These are phyloP conservation scores for Dissoconium aciculare DNA, from an alignment of 2,329 filamentous ascomycete genomes.

Conservation along the genomic window DNA sequence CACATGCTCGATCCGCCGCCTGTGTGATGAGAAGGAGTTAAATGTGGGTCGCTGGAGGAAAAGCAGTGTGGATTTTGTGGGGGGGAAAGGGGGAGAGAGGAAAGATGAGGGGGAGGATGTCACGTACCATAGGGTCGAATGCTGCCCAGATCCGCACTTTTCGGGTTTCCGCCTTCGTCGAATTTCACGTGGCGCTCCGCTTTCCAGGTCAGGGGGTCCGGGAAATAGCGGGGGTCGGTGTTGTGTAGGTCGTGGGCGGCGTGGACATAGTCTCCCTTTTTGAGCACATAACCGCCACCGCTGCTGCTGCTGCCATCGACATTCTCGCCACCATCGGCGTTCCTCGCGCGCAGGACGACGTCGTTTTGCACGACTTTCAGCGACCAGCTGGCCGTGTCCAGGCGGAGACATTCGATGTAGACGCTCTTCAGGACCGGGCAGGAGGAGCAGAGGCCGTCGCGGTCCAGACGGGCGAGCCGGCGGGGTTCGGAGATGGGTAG, in stretches of 20 bases:
- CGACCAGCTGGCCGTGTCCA: conserved; percentile 25
- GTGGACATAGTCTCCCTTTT: conserved; percentile 25
- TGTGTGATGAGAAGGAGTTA: conserved; percentile 7
- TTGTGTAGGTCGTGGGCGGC: conserved; percentile 26
- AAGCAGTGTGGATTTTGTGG: too few species aligned
- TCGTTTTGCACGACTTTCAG: conserved; percentile 24
- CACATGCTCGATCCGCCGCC: conserved; percentile 35
- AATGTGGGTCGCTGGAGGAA: too few species aligned
- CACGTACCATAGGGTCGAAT: conserved; percentile 34
- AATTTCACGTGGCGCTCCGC: conserved; percentile 23
- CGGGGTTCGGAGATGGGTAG: conserved; percentile 23
- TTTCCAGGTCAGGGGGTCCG: conserved; percentile 20
- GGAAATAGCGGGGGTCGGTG: conserved; percentile 23
- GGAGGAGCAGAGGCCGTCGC: conserved; percentile 20
- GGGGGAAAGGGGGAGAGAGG: too few species aligned
- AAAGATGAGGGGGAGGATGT: too few species aligned
- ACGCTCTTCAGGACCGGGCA: conserved; percentile 26
- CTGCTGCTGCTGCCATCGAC: conserved; percentile 22
- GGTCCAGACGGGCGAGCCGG: conserved; percentile 19
- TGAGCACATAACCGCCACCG: conserved; percentile 15
- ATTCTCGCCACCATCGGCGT: too few species aligned
- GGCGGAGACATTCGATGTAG: conserved; percentile 25
- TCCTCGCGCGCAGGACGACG: conserved; percentile 22
- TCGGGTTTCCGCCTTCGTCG: conserved; percentile 15
- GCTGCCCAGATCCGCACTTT: conserved; percentile 27